Evolutionary conservation across 139 green algal genomes (phyloP).

Genomic region (Volvox reticuliferus): DNA sequence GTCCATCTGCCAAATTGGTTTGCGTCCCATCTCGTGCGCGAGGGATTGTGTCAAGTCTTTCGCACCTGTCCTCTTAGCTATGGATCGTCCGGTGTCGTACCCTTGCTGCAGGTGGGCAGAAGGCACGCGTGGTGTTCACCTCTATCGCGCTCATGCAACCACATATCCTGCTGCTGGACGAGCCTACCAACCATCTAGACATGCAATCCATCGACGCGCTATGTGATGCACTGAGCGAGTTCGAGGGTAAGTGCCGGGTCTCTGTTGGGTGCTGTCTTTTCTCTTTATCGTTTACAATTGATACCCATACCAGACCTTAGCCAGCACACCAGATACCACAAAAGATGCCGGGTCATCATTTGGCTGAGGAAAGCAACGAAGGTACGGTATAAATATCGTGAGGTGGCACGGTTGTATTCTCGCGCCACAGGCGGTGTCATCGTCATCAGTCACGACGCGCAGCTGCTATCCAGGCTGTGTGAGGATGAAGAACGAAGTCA

Average conservation of each 20-base stretch:
- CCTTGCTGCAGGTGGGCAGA: slow-evolving; percentile 83
- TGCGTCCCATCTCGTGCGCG: too few species aligned
- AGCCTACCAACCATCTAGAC: slow-evolving; percentile 99
- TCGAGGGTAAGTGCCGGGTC: slow-evolving; percentile 61
- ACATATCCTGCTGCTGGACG: slow-evolving; percentile 96
- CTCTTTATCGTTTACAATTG: too few species aligned
- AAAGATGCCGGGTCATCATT: too few species aligned
- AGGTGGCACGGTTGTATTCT: not conserved
- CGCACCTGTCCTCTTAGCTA: too few species aligned
- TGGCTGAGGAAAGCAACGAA: too few species aligned
- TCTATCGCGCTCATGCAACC: slow-evolving; percentile 89
- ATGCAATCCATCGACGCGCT: slow-evolving; percentile 99
- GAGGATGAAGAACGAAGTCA: slow-evolving; percentile 92
- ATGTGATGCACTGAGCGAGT: slow-evolving; percentile 94
- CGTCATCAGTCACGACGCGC: slow-evolving; percentile 97
- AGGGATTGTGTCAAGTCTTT: too few species aligned
- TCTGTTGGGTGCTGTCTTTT: too few species aligned
- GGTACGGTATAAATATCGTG: too few species aligned
- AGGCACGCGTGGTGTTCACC: slow-evolving; percentile 98
- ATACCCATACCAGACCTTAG: too few species aligned
- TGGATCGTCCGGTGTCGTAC: not conserved
- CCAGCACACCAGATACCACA: too few species aligned
- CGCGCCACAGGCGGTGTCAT: slow-evolving; percentile 88
- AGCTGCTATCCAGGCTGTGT: slow-evolving; percentile 93
- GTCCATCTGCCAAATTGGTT: too few species aligned